These are phyloP conservation scores for Penicillium vulpinum DNA, from an alignment of 2,329 filamentous ascomycete genomes.

Conservation along the genomic window DNA sequence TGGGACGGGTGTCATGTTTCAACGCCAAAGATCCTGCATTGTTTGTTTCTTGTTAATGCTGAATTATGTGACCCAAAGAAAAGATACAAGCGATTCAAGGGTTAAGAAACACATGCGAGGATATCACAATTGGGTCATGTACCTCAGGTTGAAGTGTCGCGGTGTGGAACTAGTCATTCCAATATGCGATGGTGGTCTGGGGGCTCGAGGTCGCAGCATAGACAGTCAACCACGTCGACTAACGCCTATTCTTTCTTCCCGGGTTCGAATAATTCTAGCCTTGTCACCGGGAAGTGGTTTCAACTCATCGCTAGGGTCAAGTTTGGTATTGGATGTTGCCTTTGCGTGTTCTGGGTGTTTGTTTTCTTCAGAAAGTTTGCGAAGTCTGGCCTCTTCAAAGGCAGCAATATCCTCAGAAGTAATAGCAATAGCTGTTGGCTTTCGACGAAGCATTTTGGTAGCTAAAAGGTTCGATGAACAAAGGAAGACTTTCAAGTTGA, in stretches of 20 bases:
- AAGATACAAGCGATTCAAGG: not conserved
- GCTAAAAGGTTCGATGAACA: not conserved
- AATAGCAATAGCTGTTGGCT: conserved; percentile 52
- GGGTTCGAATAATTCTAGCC: conserved; percentile 47
- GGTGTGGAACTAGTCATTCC: not conserved
- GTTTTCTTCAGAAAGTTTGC: conserved; percentile 31
- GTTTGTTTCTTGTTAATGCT: not conserved
- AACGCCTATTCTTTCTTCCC: conserved; percentile 50
- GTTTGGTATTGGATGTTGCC: conserved; percentile 25
- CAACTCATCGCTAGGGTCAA: conserved; percentile 52
- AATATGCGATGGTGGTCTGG: not conserved
- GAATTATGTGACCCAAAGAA: not conserved
- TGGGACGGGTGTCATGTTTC: not conserved
- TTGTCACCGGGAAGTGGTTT: conserved; percentile 53
- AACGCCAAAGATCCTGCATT: not conserved
- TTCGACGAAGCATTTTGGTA: conserved; percentile 50
- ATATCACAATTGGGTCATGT: not conserved
- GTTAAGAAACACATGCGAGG: not conserved
- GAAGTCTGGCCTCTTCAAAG: conserved; percentile 47
- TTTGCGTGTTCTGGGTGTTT: conserved; percentile 24
- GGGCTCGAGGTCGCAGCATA: not conserved
- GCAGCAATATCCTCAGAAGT: conserved; percentile 50
- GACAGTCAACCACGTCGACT: conserved; percentile 25
- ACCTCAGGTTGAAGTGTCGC: not conserved
- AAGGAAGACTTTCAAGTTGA: not conserved